Percentiles rank a stretch among this genome's conserved stretches.
Evolutionary conservation across 78 protist species (phyloP).

Genomic region (Isochrysis galbana): DNA sequence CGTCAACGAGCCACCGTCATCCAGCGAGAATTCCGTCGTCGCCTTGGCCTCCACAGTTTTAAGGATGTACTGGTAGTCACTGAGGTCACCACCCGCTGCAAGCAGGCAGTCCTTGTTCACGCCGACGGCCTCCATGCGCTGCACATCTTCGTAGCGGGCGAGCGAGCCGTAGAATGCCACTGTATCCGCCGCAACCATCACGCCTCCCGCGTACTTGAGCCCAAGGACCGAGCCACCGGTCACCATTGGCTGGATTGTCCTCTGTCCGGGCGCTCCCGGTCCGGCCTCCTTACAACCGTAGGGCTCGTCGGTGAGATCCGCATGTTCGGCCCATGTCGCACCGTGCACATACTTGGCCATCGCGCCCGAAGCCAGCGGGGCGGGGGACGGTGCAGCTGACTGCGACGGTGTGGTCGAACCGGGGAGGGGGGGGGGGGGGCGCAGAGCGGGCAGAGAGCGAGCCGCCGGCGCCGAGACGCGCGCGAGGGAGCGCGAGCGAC

Average conservation of each 20-base stretch:
- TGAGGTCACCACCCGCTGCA: constrained; percentile 37
- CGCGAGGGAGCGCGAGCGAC: too few relatives aligned
- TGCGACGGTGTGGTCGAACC: too few relatives aligned
- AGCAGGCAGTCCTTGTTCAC: neutral
- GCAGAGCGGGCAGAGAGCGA: too few relatives aligned
- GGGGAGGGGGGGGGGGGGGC: too few relatives aligned
- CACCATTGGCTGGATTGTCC: constrained; percentile 15
- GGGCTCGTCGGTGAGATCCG: too few relatives aligned
- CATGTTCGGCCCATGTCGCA: too few relatives aligned
- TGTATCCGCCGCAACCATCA: constrained; percentile 45
- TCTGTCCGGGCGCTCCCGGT: too few relatives aligned
- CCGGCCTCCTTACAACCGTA: too few relatives aligned
- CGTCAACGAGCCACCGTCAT: constrained; percentile 27
- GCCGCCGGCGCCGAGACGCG: too few relatives aligned
- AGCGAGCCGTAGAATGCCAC: constrained; percentile 39
- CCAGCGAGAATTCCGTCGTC: neutral
- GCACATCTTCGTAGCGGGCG: constrained; percentile 5
- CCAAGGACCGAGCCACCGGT: constrained; percentile 31
- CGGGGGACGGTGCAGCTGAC: too few relatives aligned
- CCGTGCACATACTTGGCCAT: too few relatives aligned
- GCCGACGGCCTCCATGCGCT: neutral
- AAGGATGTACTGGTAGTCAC: constrained; percentile 41
- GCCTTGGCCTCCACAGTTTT: neutral
- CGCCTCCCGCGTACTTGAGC: constrained; percentile 51
- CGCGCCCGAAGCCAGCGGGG: too few relatives aligned